Evolutionary conservation across 768 basidiomycete genomes (phyloP).

Genomic region (Pulveroboletus ravenelii): DNA sequence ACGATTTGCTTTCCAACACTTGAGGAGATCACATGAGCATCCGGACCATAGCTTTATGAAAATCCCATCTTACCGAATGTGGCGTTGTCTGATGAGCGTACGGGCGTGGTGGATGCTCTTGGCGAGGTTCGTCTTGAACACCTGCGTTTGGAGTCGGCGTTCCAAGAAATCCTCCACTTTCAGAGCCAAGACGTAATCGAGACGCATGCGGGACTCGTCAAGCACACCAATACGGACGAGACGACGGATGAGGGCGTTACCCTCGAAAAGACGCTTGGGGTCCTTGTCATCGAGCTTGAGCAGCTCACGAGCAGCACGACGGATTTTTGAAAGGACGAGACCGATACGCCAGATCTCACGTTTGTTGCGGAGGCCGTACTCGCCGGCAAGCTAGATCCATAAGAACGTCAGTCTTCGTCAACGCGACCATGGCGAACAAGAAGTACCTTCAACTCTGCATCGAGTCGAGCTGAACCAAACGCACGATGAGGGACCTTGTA

Average conservation of each 20-base stretch:
- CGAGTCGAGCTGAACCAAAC: constrained; percentile 96
- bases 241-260: constrained; percentile 92
- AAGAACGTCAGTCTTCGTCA: constrained; percentile 1
- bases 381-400: constrained; percentile 82
- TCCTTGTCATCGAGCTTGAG: constrained; percentile 99
- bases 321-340: constrained; percentile 97
- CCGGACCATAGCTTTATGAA: not conserved
- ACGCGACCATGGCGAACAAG: not conserved
- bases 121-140: constrained; percentile 97
- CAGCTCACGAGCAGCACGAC: constrained; percentile 99
- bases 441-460: constrained; percentile 94
- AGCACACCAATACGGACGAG: constrained; percentile 99
- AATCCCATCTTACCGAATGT: constrained; percentile 75
- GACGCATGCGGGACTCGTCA: constrained; percentile 97
- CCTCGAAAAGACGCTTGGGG: constrained; percentile 99
- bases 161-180: constrained; percentile 99
- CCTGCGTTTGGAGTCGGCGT: constrained; percentile 96
- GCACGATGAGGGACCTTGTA: constrained; percentile 99
- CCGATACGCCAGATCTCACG: constrained; percentile 99
- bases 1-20: constrained; percentile 99
- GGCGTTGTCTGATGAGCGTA: constrained; percentile 95
- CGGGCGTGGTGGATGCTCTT: constrained; percentile 99
- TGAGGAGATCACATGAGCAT: constrained; percentile 2
- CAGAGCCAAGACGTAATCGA: constrained; percentile 99
- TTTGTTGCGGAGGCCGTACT: constrained; percentile 99